Conservation (phyloP, 1,284 basidiomycete species). For the Marasmius sp. region DNA sequence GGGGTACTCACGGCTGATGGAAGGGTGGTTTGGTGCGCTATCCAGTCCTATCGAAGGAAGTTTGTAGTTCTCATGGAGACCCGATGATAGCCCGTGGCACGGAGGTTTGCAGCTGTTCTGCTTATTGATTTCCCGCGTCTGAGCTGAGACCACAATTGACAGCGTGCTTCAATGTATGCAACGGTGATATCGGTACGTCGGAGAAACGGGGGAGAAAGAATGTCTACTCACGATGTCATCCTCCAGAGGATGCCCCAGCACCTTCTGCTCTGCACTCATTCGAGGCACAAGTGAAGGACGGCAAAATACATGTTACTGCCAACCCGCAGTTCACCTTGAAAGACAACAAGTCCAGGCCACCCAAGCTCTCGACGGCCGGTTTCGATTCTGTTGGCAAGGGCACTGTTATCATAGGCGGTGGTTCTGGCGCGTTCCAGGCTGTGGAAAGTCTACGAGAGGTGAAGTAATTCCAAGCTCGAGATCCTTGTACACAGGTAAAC, state of each 20-base stretch:
- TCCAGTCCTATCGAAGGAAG: background rate
- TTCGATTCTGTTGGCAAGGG: conserved; percentile 48
- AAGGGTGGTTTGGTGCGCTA: conserved; percentile 71
- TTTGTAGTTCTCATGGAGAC: background rate
- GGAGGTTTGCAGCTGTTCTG: conserved; percentile 53
- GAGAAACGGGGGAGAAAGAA: background rate
- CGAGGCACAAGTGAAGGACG: conserved; percentile 67
- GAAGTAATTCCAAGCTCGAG: conserved; percentile 8
- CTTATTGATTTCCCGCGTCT: background rate
- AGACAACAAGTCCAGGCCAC: conserved; percentile 62
- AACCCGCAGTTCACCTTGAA: conserved; percentile 68
- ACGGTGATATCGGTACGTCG: conserved; percentile 67
- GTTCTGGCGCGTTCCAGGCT: conserved; percentile 77
- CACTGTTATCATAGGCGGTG: conserved; percentile 88
- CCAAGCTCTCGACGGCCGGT: conserved; percentile 47
- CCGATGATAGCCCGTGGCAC: conserved; percentile 74
- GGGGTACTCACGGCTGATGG: conserved; percentile 82
- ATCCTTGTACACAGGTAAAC: background rate
- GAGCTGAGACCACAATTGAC: conserved; percentile 5
- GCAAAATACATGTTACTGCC: conserved; percentile 83
- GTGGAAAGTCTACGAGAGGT: conserved; percentile 87
- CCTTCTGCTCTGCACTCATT: conserved; percentile 85
- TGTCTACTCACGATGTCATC: background rate
- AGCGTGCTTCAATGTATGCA: conserved; percentile 90
- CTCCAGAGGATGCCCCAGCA: conserved; percentile 86